A percentile compares a stretch with the other conserved stretches of the same genome.
These are phyloP conservation scores for Sesbania bispinosa DNA, from an alignment of 306 rosid genomes.

Conservation along the genomic window DNA sequence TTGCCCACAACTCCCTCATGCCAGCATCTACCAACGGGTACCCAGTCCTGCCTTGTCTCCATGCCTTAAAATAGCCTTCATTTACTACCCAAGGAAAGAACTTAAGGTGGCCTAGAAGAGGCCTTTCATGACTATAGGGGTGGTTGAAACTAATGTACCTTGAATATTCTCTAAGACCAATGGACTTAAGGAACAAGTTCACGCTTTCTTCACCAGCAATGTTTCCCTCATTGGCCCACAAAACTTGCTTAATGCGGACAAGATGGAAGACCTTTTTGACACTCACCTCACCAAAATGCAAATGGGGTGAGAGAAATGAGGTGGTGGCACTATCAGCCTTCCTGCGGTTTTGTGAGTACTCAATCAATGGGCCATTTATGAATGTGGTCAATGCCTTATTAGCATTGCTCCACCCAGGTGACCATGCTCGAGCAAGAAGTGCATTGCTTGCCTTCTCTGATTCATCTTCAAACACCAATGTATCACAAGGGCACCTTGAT, in stretches of 20 bases:
- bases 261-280: conserved; percentile 86
- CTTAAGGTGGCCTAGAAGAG: conserved; percentile 83
- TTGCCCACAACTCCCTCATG: conserved; percentile 98
- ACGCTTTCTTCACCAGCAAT: conserved; percentile 86
- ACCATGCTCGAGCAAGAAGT: conserved; percentile 91
- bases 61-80: conserved; percentile 74
- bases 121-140: conserved; percentile 79
- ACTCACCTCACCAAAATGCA: conserved; percentile 90
- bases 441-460: conserved; percentile 90
- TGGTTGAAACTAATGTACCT: conserved; percentile 88
- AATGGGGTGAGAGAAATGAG: conserved; percentile 82
- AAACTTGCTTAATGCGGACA: conserved; percentile 73
- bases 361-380: conserved; percentile 73
- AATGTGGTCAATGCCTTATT: conserved; percentile 71
- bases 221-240: conserved; percentile 93
- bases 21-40: conserved; percentile 98
- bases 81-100: conserved; percentile 83
- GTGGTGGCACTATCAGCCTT: conserved; percentile 89
- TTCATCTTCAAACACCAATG: conserved; percentile 73
- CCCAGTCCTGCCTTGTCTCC: conserved; percentile 99
- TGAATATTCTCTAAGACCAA: conserved; percentile 91
- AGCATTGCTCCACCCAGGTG: conserved; percentile 93
- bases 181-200: conserved; percentile 79
- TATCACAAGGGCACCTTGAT: conserved; percentile 60
- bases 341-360: conserved; percentile 66